Conservation (phyloP, 2,329 filamentous ascomycete species). For the Chlorencoelia australis region DNA sequence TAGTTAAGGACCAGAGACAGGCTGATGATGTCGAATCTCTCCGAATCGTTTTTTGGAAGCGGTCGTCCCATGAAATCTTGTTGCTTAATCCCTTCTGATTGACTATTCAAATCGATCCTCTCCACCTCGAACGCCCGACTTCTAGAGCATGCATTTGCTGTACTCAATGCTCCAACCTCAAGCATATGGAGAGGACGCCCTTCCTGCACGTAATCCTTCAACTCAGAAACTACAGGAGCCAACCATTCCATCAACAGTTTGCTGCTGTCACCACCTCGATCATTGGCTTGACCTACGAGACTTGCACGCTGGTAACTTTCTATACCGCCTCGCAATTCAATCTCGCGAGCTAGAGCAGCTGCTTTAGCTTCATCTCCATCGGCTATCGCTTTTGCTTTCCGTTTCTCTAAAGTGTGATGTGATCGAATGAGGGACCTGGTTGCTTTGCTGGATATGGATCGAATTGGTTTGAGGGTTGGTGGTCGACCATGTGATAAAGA, state of each 20-base stretch:
- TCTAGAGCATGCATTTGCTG: slow-evolving; percentile 71
- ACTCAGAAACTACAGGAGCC: slow-evolving; percentile 26
- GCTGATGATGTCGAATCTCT: slow-evolving; percentile 81
- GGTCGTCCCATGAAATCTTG: slow-evolving; percentile 93
- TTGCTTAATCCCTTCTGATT: slow-evolving; percentile 68
- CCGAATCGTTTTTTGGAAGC: slow-evolving; percentile 48
- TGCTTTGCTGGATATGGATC: slow-evolving; percentile 53
- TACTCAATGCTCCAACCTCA: slow-evolving; percentile 82
- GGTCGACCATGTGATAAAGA: slow-evolving; percentile 46
- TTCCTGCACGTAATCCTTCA: slow-evolving; percentile 16
- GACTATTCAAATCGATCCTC: slow-evolving; percentile 85
- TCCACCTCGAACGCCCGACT: slow-evolving; percentile 62
- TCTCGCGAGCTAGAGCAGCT: slow-evolving; percentile 39
- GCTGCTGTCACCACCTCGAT: slow-evolving; percentile 59
- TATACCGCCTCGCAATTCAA: slow-evolving; percentile 49
- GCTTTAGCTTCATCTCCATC: slow-evolving; percentile 42
- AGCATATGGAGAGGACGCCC: slow-evolving; percentile 51
- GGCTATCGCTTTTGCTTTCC: slow-evolving; percentile 43
- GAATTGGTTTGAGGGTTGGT: slow-evolving; percentile 36
- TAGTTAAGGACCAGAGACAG: slow-evolving; percentile 91
- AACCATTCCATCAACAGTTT: slow-evolving; percentile 56
- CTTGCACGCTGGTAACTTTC: slow-evolving; percentile 57
- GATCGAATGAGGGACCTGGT: slow-evolving; percentile 55
- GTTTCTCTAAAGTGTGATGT: slow-evolving; percentile 56
- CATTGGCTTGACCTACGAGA: slow-evolving; percentile 55